Percentiles rank a stretch among this genome's conserved stretches.
phyloP scores from a whole-genome alignment of 1,139 yeast genomes.

The Lodderomyces parapsilosis region DNA sequence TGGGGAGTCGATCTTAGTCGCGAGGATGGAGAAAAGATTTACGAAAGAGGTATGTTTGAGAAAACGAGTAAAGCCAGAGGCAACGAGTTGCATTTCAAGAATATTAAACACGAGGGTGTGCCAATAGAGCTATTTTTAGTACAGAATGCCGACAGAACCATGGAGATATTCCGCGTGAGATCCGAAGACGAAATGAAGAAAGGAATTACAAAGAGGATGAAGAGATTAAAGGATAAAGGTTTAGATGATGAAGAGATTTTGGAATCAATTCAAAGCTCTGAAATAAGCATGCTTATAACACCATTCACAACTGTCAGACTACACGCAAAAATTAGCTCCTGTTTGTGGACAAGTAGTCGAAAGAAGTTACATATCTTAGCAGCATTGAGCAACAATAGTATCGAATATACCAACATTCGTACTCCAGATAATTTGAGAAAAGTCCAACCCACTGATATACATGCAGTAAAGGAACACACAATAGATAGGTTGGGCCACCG shows the following conservation, averaged over 20 bases:
- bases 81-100: constrained; percentile 55
- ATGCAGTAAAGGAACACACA: constrained; percentile 42
- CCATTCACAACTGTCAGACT: constrained; percentile 65
- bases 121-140: constrained; percentile 54
- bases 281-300: constrained; percentile 58
- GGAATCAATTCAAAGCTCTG: constrained; percentile 52
- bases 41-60: constrained; percentile 65
- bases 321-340: constrained; percentile 53
- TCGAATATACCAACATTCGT: constrained; percentile 64
- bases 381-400: constrained; percentile 68
- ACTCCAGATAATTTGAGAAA: constrained; percentile 47
- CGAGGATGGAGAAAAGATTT: constrained; percentile 53
- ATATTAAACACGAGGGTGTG: constrained; percentile 18
- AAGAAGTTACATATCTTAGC: constrained; percentile 56
- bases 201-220: constrained; percentile 75
- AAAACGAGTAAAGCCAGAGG: constrained; percentile 82
- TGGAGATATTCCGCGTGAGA: constrained; percentile 82
- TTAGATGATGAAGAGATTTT: constrained; percentile 61
- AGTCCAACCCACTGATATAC: constrained; percentile 39
- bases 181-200: constrained; percentile 75
- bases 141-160: constrained; percentile 75
- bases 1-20: constrained; percentile 66
- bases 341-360: constrained; percentile 49
- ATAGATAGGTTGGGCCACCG: constrained; percentile 85
- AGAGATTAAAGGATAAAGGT: constrained; percentile 72